A percentile compares a stretch with the other conserved stretches of the same genome.
Evolutionary conservation across 495 filamentous ascomycete genomes (phyloP).

Genomic region (Penicillium lagena): DNA sequence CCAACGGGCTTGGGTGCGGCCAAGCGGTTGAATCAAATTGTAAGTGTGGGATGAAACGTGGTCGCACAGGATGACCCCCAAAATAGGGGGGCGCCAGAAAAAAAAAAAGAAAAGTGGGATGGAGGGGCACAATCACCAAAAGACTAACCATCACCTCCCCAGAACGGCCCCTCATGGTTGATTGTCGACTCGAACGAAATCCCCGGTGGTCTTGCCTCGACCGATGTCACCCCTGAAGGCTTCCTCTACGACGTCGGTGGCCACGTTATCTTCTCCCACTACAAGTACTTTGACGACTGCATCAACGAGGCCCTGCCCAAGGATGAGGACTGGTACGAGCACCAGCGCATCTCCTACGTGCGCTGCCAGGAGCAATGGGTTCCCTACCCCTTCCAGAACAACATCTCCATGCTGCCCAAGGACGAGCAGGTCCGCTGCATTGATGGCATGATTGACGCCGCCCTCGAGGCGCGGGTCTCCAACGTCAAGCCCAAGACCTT

Average conservation of each 20-base stretch:
- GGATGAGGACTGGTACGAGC: conserved; percentile 90
- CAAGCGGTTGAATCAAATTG: conserved; percentile 94
- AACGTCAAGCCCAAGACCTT: conserved; percentile 92
- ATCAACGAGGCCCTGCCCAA: conserved; percentile 93
- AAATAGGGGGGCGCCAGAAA: conserved; percentile 3
- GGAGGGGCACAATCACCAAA: conserved; percentile 6
- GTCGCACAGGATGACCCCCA: not conserved
- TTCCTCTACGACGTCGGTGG: conserved; percentile 99
- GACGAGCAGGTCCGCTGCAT: conserved; percentile 94
- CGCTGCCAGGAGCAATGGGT: conserved; percentile 96
- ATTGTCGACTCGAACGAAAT: conserved; percentile 91
- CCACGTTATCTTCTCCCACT: conserved; percentile 99
- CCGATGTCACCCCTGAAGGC: conserved; percentile 90
- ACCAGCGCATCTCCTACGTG: conserved; percentile 98
- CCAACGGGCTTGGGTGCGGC: conserved; percentile 95
- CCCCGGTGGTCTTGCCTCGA: conserved; percentile 94
- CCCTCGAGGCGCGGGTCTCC: conserved; percentile 74
- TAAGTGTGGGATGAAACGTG: conserved; percentile 40
- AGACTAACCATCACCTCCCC: conserved; percentile 14
- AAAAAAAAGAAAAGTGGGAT: conserved; percentile 8
- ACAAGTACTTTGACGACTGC: conserved; percentile 99
- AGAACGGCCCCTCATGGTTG: conserved; percentile 92
- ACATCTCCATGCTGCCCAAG: conserved; percentile 97
- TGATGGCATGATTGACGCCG: conserved; percentile 95
- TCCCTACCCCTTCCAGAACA: conserved; percentile 99